Evolutionary conservation across 805 yeast genomes (phyloP).

Genomic region (Clavispora fructus): DNA sequence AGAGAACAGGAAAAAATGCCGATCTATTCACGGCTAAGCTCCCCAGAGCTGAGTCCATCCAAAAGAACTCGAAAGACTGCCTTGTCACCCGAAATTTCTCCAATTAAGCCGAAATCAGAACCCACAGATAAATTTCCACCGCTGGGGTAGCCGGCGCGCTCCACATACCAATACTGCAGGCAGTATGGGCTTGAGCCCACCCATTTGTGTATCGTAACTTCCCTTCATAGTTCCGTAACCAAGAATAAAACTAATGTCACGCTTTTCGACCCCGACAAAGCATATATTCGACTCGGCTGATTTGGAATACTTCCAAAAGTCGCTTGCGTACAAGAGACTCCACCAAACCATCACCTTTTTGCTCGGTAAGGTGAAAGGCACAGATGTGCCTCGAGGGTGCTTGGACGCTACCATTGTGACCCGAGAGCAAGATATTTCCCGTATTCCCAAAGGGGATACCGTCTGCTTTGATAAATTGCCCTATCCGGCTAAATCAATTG

Average conservation of each 20-base stretch:
- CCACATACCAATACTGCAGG: not conserved
- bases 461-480: not conserved
- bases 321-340: constrained; percentile 10
- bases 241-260: not conserved
- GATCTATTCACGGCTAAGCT: constrained; percentile 2
- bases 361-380: constrained; percentile 23
- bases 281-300: constrained; percentile 8
- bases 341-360: constrained; percentile 12
- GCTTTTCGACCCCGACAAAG: constrained; percentile 2
- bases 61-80: constrained; percentile 4
- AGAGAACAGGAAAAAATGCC: not conserved
- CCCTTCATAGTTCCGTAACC: not conserved
- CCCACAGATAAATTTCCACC: not conserved
- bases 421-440: not conserved
- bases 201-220: not conserved
- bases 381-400: constrained; percentile 31
- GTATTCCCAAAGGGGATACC: not conserved
- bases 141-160: not conserved
- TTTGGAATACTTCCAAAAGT: constrained; percentile 6
- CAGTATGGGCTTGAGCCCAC: not conserved
- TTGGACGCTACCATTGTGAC: constrained; percentile 23
- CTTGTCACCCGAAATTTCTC: constrained; percentile 12
- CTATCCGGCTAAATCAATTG: not conserved
- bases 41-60: constrained; percentile 14
- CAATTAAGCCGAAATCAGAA: constrained; percentile 6